Conservation (phyloP, 2,329 filamentous ascomycete genomes). For the Colletotrichum tamarilloi region DNA sequence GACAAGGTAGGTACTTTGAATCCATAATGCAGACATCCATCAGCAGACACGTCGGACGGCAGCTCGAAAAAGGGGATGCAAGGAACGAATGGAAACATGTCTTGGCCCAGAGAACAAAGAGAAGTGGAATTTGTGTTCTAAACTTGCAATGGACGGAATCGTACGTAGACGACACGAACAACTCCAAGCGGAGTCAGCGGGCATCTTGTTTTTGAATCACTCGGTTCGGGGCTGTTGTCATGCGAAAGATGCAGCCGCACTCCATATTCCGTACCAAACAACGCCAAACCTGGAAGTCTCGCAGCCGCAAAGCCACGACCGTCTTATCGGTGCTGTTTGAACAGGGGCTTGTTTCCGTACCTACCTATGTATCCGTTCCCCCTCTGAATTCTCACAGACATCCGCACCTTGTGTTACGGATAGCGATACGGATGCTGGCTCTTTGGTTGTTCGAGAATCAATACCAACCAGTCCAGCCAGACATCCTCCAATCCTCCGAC, state of each 20-base stretch:
- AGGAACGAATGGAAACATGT: not conserved
- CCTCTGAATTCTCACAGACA: not conserved
- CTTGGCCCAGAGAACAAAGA: not conserved
- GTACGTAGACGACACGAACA: not conserved
- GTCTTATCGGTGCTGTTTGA: constrained; percentile 18
- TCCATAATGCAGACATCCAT: not conserved
- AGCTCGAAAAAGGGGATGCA: not conserved
- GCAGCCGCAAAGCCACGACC: constrained; percentile 19
- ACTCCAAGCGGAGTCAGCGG: not conserved
- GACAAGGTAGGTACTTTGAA: not conserved
- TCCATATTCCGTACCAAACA: not conserved
- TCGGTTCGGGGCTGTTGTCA: constrained; percentile 13
- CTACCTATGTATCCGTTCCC: not conserved
- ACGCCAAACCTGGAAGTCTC: not conserved
- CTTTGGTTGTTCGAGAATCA: not conserved
- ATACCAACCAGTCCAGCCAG: not conserved
- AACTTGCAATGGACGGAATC: not conserved
- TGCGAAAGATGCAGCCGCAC: constrained; percentile 5
- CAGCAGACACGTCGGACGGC: not conserved
- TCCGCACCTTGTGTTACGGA: not conserved
- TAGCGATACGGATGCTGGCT: not conserved
- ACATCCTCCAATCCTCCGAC: not conserved
- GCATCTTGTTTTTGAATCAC: not conserved
- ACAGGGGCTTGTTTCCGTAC: constrained; percentile 29
- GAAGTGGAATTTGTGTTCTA: not conserved